Evolutionary conservation across 2,329 filamentous ascomycete genomes (phyloP).

Genomic region (Cercospora sojina): DNA sequence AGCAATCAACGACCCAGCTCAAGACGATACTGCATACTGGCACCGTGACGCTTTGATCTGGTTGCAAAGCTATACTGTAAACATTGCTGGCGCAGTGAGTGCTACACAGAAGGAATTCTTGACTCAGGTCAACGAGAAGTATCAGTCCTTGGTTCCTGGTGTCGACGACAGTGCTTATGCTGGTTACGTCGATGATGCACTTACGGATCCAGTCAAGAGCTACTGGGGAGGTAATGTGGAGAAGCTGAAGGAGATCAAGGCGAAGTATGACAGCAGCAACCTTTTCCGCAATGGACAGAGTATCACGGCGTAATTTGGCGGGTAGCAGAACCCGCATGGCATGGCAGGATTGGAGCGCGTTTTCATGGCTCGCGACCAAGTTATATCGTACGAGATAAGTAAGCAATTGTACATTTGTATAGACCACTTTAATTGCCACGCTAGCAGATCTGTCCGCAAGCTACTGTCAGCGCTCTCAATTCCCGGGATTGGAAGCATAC

Average conservation of each 20-base stretch:
- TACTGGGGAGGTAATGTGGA: constrained; percentile 36
- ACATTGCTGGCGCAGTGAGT: constrained; percentile 11
- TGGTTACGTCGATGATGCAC: constrained; percentile 31
- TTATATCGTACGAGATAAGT: no score
- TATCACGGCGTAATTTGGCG: not conserved
- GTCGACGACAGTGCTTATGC: constrained; percentile 22
- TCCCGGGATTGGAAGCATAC: no score
- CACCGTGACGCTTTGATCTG: constrained; percentile 23
- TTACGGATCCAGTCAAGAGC: constrained; percentile 31
- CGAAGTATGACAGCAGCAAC: constrained; percentile 34
- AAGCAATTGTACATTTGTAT: no score
- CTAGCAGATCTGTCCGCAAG: no score
- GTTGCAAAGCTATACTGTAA: constrained; percentile 20
- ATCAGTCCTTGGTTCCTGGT: constrained; percentile 4
- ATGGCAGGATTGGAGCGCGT: not conserved
- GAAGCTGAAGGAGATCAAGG: constrained; percentile 33
- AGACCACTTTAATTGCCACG: no score
- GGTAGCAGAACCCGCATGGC: not conserved
- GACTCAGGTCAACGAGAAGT: constrained; percentile 3
- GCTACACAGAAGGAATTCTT: constrained; percentile 14
- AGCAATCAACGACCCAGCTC: constrained; percentile 18
- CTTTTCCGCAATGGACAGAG: constrained; percentile 29
- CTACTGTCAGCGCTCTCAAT: no score
- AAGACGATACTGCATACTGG: constrained; percentile 19
- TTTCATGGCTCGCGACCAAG: no score